phyloP scores from a whole-genome alignment of 768 basidiomycete species.

The Pilatotrama ljubarskyi region DNA sequence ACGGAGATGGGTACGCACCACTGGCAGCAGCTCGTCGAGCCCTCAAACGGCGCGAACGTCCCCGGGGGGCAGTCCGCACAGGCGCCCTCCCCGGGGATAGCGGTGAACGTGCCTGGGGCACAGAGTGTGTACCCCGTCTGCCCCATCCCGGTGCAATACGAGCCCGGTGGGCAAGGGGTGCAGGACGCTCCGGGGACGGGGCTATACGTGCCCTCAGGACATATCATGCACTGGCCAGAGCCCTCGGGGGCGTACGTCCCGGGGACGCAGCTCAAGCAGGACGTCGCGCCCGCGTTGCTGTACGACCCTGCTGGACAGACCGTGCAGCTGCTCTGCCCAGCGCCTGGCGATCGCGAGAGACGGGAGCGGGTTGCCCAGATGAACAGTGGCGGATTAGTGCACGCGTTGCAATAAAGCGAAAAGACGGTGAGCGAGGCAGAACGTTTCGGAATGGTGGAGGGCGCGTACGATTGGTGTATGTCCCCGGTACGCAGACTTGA shows the following conservation, averaged over 20 bases:
- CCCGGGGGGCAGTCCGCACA: conserved; percentile 14
- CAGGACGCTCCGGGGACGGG: neutral
- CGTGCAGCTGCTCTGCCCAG: neutral
- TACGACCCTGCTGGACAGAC: conserved; percentile 17
- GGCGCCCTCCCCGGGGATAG: conserved; percentile 3
- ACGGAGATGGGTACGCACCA: conserved; percentile 11
- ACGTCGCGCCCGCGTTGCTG: conserved; percentile 6
- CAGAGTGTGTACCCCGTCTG: conserved; percentile 6
- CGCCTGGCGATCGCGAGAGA: neutral
- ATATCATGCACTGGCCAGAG: conserved; percentile 13
- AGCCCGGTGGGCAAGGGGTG: neutral
- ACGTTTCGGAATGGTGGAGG: neutral
- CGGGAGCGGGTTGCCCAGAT: neutral
- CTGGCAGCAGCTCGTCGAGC: conserved; percentile 19
- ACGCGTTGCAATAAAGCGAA: too few relatives aligned
- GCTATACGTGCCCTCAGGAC: conserved; percentile 15
- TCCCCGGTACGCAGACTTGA: neutral
- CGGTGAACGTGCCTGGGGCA: conserved; percentile 3
- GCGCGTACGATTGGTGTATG: neutral
- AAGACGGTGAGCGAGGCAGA: neutral
- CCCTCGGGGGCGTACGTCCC: conserved; percentile 9
- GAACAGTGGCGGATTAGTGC: neutral
- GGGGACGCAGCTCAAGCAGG: neutral
- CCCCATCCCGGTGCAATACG: conserved; percentile 12
- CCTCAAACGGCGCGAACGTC: conserved; percentile 12